phyloP scores from a whole-genome alignment of 768 basidiomycete genomes.

The Favolaschia claudopus region DNA sequence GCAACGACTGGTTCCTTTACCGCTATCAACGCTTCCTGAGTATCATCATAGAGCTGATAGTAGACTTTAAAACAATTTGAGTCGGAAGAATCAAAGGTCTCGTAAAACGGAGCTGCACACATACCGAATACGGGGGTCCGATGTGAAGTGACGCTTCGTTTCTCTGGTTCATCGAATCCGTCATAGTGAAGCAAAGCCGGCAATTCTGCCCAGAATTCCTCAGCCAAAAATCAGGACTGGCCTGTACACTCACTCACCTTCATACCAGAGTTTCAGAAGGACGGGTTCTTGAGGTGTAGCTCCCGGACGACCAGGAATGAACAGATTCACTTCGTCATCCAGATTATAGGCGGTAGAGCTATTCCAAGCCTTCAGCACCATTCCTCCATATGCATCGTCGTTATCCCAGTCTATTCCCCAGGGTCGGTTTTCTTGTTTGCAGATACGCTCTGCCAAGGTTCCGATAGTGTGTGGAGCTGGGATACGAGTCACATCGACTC shows the following conservation, averaged over 20 bases:
- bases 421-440: neutral
- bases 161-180: too few relatives aligned
- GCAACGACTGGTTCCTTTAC: neutral
- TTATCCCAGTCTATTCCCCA: too few relatives aligned
- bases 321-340: neutral
- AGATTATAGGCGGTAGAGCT: neutral
- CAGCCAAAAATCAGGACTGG: too few relatives aligned
- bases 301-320: neutral
- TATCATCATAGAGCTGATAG: constrained; percentile 5
- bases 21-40: neutral
- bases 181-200: too few relatives aligned
- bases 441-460: neutral
- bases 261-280: neutral
- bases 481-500: neutral
- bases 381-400: too few relatives aligned
- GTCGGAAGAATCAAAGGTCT: too few relatives aligned
- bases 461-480: neutral
- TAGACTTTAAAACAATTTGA: neutral
- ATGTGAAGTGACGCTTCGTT: too few relatives aligned
- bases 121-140: too few relatives aligned
- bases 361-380: too few relatives aligned
- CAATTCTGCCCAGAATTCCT: too few relatives aligned
- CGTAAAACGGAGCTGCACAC: too few relatives aligned
- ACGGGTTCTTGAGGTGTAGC: neutral
- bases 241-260: neutral